Percentiles rank a stretch among this genome's conserved stretches.
Evolutionary conservation across 805 yeast species (phyloP).

Genomic region (Starmerella ratchasimensis): DNA sequence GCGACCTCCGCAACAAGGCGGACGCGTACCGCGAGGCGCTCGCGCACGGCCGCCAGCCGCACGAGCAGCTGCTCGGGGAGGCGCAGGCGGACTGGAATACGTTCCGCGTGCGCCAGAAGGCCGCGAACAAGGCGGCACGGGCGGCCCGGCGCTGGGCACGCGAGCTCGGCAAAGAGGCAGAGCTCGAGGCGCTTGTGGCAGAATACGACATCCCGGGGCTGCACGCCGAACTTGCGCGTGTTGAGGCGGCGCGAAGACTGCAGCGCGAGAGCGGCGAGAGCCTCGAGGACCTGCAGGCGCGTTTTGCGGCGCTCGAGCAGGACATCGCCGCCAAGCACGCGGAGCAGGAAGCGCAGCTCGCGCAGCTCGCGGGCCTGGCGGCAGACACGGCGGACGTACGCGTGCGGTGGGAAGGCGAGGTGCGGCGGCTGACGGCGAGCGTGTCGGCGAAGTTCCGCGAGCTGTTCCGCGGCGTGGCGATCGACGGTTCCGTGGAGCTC

Average conservation of each 20-base stretch:
- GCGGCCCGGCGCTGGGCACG: slow-evolving; percentile 5
- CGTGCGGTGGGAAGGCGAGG: slow-evolving; percentile 46
- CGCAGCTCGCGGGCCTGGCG: slow-evolving; percentile 5
- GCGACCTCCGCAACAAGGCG: neutral
- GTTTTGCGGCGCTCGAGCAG: slow-evolving; percentile 1
- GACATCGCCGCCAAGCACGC: slow-evolving; percentile 1
- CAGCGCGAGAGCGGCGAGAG: slow-evolving; percentile 3
- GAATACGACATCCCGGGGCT: neutral
- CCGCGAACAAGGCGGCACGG: neutral
- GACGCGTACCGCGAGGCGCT: neutral
- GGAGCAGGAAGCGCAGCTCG: slow-evolving; percentile 5
- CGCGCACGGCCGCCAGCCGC: neutral
- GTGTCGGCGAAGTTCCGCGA: slow-evolving; percentile 54
- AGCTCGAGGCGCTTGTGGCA: neutral
- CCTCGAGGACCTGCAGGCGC: slow-evolving; percentile 1
- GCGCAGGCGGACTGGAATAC: neutral
- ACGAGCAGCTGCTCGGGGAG: neutral
- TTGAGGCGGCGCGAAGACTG: slow-evolving; percentile 1
- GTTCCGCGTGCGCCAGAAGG: neutral
- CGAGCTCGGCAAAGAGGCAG: neutral
- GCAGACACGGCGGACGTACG: slow-evolving; percentile 14
- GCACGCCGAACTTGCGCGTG: slow-evolving; percentile 3
- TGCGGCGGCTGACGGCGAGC: slow-evolving; percentile 37
- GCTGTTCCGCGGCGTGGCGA: slow-evolving; percentile 61
- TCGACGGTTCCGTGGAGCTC: slow-evolving; percentile 68